Conservation (phyloP, 2,329 filamentous ascomycete species). For the Cercospora canescens region DNA sequence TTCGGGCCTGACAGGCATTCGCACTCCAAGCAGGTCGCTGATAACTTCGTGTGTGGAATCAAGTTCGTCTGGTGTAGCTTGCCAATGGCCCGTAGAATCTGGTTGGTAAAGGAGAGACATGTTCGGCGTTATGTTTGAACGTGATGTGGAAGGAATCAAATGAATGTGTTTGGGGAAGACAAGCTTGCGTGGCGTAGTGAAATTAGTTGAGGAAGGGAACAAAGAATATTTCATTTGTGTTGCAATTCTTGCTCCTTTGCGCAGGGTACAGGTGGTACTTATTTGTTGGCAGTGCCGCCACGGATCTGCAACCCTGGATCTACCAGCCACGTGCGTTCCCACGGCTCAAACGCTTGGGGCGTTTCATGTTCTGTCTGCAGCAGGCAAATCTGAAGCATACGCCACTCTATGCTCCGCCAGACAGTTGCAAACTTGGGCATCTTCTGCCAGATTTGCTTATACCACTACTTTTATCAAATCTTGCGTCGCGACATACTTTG, state of each 20-base stretch:
- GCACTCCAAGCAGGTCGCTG: slow-evolving; percentile 14
- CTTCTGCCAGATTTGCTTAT: neutral
- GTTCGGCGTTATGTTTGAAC: slow-evolving; percentile 4
- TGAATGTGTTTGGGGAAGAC: slow-evolving; percentile 5
- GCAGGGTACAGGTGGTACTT: neutral
- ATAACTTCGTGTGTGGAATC: slow-evolving; percentile 11
- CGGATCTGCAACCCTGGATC: slow-evolving; percentile 10
- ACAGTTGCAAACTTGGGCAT: neutral
- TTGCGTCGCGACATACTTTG: neutral
- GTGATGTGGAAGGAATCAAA: slow-evolving; percentile 5
- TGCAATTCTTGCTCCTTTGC: neutral
- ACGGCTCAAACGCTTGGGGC: slow-evolving; percentile 4
- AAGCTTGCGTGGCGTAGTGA: neutral
- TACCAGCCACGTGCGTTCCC: neutral
- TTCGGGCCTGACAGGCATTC: neutral
- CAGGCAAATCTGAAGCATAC: neutral
- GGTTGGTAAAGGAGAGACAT: slow-evolving; percentile 14
- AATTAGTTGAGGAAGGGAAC: slow-evolving; percentile 9
- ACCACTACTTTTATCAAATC: neutral
- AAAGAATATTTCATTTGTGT: neutral
- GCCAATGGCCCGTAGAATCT: slow-evolving; percentile 12
- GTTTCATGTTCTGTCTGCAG: slow-evolving; percentile 2
- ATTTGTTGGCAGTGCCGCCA: slow-evolving; percentile 4
- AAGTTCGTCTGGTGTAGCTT: slow-evolving; percentile 10
- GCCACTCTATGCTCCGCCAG: neutral